Evolutionary conservation across 176 grass and related monocot genomes (phyloP), one percentile per base, ranked within the genome.

Genomic region (Oropetium thomaeum): DNA sequence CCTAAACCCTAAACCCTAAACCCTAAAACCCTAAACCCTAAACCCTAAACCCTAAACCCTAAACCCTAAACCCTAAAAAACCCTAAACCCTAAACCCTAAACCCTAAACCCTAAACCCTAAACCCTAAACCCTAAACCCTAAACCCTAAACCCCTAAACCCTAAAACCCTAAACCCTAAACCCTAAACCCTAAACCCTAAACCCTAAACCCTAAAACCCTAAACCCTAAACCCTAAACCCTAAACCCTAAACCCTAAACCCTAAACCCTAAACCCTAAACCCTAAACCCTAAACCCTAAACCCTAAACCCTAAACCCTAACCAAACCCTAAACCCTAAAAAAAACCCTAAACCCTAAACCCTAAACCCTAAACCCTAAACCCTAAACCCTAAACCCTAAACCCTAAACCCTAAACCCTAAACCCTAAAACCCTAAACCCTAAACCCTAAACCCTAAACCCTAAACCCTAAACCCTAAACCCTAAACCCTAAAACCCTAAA

Each of bases 111-210:
- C 15, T 58, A 73, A 25, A n/a, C 29, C 70, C 20, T 1, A 38
- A 53, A 14, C 29, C 70, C 20, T 3, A 37, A 73, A 14, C 29
- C 70, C 10, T 3, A 32, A 73, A 14, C 29, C 70, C 10, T 2
- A 38, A 57, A 25, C 29, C 33, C 22, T 5, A 35, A 73, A 14
- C 51, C n/a, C 48, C 34, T 12, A 34, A 73, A 49, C 31, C 12
- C n/a, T n/a, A n/a, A 57, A 73, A 58, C 51, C 70, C 51, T n/a
- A 38, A 73, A 57, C 51, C 64, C 48, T 33, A 22, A 55, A 74
- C 17, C 47, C 38, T 26, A 41, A 66, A 67, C 30, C 70, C 70
- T 54, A 53, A 71, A 53, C 44, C 69, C 45, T 37, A 71, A 71
- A 42, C n/a, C n/a, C 64, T 38, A 8, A 40, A 67, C 25, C 32